Evolutionary conservation across 495 filamentous ascomycete genomes (phyloP), one percentile per base, ranked within the genome.

Genomic region (Pyronema domesticum): DNA sequence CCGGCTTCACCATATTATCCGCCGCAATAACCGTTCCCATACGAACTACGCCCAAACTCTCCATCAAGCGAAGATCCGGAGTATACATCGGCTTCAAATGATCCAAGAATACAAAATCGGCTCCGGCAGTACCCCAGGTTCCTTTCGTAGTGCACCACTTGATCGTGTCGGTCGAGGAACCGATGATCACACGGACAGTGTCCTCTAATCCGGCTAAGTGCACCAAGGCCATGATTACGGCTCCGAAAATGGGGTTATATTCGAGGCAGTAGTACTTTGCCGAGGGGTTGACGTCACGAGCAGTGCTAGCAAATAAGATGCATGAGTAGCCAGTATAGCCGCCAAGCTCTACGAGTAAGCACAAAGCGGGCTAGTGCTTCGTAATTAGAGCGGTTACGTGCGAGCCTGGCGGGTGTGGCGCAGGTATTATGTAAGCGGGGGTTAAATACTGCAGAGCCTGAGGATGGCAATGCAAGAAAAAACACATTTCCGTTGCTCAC

Each of bases 291-390:
- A 72, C 72, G 14, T 73, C 68, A 33, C 73, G 72, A 2, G 84
- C 64, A 3, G 80, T 76, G 10, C 76, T 72, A 30, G 75, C 81
- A 58, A 86, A 86, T 6, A 84, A 69, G 49, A 87, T 78, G 42
- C 80, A 78, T 0, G 82, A 86, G 70, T 89, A 91, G 43, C 86
- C 86, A 30, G 86, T 71, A 67, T 89, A 93, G 46, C 82, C 81
- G 40, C 86, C 86, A 4, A 89, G 74, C 65, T 93, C 86, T n/a
- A n/a, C n/a, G n/a, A n/a, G n/a, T 46, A 91, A 76, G 72, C 88
- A 82, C 4, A 71, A 72, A 39, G 74, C 58, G 0, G 86, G 86
- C 63, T 80, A 81, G 46, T 73, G 61, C 53, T 81, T 69, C 9
- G 67, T 65, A 54, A 91, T 86, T 7, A 86, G 62, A 30, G 80